Evolutionary conservation across 176 grass and related monocot genomes (phyloP).

Genomic region (Avena eriantha): DNA sequence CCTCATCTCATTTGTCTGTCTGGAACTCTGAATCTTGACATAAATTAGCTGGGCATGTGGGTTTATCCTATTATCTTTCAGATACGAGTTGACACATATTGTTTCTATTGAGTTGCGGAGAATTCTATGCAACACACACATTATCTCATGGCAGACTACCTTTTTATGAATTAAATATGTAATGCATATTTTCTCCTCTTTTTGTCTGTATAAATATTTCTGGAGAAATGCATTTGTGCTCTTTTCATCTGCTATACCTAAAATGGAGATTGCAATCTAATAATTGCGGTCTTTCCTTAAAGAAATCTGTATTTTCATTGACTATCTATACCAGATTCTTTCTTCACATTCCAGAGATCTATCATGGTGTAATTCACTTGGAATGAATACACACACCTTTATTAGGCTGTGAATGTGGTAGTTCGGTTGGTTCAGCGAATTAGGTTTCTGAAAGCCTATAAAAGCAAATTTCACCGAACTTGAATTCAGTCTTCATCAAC

Average conservation of each 20-base stretch:
- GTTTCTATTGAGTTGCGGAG: constrained; percentile 15
- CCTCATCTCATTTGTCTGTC: constrained; percentile 1
- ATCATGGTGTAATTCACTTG: background rate
- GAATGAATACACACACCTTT: constrained; percentile 14
- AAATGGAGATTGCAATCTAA: background rate
- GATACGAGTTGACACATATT: constrained; percentile 1
- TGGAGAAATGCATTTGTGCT: background rate
- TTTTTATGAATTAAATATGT: background rate
- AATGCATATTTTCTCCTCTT: background rate
- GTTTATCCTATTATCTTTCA: constrained; percentile 12
- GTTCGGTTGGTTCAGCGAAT: constrained; percentile 8
- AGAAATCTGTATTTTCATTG: background rate
- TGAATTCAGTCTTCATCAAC: background rate
- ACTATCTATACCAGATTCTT: constrained; percentile 12
- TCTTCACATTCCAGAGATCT: constrained; percentile 11
- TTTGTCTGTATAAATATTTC: background rate
- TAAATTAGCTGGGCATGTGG: background rate
- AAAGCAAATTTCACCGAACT: background rate
- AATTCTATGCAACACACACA: background rate
- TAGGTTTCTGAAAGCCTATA: background rate
- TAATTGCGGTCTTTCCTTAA: background rate
- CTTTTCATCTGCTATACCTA: background rate
- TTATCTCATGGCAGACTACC: constrained; percentile 12
- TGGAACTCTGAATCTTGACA: constrained; percentile 8
- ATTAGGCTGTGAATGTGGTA: constrained; percentile 17